Percentiles rank a stretch among this genome's conserved stretches.
Conservation (phyloP, 2,329 filamentous ascomycete genomes). For the Alternaria sp. region DNA sequence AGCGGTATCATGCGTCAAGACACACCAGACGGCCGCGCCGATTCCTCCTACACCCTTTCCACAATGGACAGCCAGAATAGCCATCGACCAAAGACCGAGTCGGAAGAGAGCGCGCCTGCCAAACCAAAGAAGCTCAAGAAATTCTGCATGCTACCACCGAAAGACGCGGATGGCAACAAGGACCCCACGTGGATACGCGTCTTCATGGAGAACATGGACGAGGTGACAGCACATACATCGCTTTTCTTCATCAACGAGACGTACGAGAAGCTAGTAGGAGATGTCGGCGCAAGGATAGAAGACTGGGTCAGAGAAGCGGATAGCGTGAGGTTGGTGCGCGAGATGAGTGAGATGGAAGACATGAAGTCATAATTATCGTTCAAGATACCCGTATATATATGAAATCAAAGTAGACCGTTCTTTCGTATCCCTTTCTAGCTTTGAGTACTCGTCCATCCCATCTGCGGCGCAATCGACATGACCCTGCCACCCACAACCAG, state of each 20-base stretch:
- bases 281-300: slow-evolving; percentile 71
- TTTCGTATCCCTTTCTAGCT: too few relatives aligned
- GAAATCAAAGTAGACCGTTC: too few relatives aligned
- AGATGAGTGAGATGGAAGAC: slow-evolving; percentile 26
- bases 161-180: slow-evolving; percentile 60
- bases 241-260: slow-evolving; percentile 77
- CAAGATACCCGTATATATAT: not conserved
- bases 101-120: slow-evolving; percentile 16
- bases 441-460: not conserved
- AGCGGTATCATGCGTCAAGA: slow-evolving; percentile 38
- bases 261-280: slow-evolving; percentile 78
- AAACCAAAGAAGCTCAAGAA: slow-evolving; percentile 67
- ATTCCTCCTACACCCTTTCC: slow-evolving; percentile 26
- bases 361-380: not conserved
- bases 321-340: slow-evolving; percentile 34
- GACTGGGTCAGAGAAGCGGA: slow-evolving; percentile 72
- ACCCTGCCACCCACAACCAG: slow-evolving; percentile 7
- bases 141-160: slow-evolving; percentile 77
- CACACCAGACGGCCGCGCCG: slow-evolving; percentile 28
- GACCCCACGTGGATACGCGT: slow-evolving; percentile 80
- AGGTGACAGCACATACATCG: slow-evolving; percentile 83
- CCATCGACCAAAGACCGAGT: not conserved
- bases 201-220: slow-evolving; percentile 82
- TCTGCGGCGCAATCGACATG: slow-evolving; percentile 1
- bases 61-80: slow-evolving; percentile 24